These are phyloP conservation scores for Leishmania tropica DNA, from an alignment of 208 protist genomes.

Conservation along the genomic window DNA sequence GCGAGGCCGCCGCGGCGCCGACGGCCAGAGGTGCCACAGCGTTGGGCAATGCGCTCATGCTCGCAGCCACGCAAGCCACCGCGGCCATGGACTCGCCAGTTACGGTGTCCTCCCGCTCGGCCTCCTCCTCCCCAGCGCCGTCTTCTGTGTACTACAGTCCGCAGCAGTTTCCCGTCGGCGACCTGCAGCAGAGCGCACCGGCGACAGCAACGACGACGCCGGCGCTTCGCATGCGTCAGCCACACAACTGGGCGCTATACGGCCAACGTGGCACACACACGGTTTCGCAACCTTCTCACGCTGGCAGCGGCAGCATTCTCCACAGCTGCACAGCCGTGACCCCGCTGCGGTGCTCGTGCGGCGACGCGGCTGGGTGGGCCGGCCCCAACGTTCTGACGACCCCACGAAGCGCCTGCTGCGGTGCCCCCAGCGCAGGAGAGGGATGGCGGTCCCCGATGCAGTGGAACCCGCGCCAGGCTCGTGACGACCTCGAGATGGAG, in stretches of 20 bases:
- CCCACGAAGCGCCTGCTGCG: not conserved
- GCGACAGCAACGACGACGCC: conserved; percentile 3
- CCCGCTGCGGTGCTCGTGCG: not conserved
- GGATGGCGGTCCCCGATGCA: conserved; percentile 30
- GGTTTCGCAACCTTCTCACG: not conserved
- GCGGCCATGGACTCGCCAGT: not conserved
- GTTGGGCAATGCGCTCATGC: not conserved
- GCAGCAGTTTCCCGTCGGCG: conserved; percentile 8
- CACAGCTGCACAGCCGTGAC: not conserved
- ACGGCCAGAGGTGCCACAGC: not conserved
- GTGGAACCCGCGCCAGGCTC: conserved; percentile 27
- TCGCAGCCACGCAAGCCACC: not conserved
- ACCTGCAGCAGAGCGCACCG: not conserved
- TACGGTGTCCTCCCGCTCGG: not conserved
- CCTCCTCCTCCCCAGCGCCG: not conserved
- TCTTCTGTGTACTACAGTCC: conserved; percentile 32
- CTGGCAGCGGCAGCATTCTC: not conserved
- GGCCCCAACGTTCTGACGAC: not conserved
- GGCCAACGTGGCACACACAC: not conserved
- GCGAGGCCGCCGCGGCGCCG: not conserved
- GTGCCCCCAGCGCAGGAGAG: not conserved
- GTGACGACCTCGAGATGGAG: conserved; percentile 29
- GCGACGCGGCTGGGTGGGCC: not conserved
- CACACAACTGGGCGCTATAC: not conserved
- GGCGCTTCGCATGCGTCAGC: not conserved